A percentile compares a stretch with the other conserved stretches of the same genome.
Evolutionary conservation across 2,329 filamentous ascomycete genomes (phyloP).

Genomic region (Thermothelomyces thermophilus): DNA sequence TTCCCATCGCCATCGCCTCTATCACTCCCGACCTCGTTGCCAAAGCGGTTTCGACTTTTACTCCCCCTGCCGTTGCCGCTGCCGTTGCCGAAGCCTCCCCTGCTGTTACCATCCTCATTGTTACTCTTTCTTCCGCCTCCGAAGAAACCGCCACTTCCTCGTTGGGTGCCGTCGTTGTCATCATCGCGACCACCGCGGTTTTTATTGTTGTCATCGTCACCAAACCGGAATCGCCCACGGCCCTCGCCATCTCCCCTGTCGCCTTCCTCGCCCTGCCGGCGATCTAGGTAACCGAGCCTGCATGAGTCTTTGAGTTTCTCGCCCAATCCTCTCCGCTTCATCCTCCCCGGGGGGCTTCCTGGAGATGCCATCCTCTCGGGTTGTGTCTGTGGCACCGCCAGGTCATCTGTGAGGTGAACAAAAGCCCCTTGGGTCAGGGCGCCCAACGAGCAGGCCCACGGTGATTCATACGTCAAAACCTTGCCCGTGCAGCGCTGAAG

Average conservation of each 20-base stretch:
- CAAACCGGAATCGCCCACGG: neutral
- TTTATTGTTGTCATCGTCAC: conserved; percentile 13
- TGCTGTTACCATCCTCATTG: conserved; percentile 3
- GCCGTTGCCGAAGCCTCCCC: conserved; percentile 3
- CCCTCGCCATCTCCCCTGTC: neutral
- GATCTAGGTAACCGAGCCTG: neutral
- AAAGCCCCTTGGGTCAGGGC: conserved; percentile 15
- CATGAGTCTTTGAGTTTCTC: conserved; percentile 4
- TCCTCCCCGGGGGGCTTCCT: conserved; percentile 9
- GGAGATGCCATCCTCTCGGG: conserved; percentile 29
- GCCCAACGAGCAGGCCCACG: conserved; percentile 13
- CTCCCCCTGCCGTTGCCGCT: neutral
- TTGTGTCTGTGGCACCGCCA: conserved; percentile 24
- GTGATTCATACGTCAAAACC: conserved; percentile 8
- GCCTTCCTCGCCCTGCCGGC: conserved; percentile 7
- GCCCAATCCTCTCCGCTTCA: conserved; percentile 15
- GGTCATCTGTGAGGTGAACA: conserved; percentile 16
- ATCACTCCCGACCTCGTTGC: neutral
- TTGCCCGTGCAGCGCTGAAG: neutral
- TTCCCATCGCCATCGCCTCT: neutral
- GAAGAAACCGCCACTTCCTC: neutral
- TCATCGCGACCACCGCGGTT: neutral
- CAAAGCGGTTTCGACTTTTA: neutral
- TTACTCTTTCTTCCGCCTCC: neutral
- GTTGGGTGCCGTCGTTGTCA: neutral